These are phyloP conservation scores for Purpureocillium takamizusanense DNA, from an alignment of 2,329 filamentous ascomycete species.

Conservation along the genomic window DNA sequence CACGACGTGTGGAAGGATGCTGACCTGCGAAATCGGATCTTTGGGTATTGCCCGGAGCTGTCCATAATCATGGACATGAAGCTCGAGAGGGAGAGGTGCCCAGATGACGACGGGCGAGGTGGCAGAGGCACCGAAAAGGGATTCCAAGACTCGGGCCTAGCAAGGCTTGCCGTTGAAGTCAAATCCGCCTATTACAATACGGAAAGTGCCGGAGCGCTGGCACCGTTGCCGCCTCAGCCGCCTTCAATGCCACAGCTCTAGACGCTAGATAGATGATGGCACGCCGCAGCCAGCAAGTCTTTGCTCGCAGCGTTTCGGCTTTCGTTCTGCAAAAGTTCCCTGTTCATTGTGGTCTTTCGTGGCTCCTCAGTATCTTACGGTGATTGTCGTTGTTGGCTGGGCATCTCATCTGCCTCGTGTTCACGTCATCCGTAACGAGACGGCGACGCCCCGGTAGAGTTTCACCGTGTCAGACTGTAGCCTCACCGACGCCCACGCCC, in stretches of 20 bases:
- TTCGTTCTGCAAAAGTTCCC: too few species aligned
- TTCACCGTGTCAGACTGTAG: too few species aligned
- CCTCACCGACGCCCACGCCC: too few species aligned
- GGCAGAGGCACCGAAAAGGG: background rate
- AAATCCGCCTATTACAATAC: background rate
- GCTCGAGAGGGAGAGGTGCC: conserved; percentile 38
- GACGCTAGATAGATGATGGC: too few species aligned
- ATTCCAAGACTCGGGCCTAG: background rate
- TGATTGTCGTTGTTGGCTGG: background rate
- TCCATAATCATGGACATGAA: conserved; percentile 49
- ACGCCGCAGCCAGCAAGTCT: too few species aligned
- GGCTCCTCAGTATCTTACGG: too few species aligned
- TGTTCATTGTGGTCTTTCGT: too few species aligned
- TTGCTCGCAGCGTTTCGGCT: too few species aligned
- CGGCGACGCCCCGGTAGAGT: too few species aligned
- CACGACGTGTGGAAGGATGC: conserved; percentile 37
- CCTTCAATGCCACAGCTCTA: background rate
- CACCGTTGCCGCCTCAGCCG: background rate
- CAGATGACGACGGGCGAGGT: conserved; percentile 8
- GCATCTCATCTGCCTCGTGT: background rate
- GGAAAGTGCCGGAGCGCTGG: background rate
- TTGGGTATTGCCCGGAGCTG: conserved; percentile 48
- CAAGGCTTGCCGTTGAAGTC: background rate
- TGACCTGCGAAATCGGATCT: conserved; percentile 34
- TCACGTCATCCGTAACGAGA: too few species aligned